Conservation (phyloP, 352 stramenopile genomes). For the Nothophytophthora sp. region DNA sequence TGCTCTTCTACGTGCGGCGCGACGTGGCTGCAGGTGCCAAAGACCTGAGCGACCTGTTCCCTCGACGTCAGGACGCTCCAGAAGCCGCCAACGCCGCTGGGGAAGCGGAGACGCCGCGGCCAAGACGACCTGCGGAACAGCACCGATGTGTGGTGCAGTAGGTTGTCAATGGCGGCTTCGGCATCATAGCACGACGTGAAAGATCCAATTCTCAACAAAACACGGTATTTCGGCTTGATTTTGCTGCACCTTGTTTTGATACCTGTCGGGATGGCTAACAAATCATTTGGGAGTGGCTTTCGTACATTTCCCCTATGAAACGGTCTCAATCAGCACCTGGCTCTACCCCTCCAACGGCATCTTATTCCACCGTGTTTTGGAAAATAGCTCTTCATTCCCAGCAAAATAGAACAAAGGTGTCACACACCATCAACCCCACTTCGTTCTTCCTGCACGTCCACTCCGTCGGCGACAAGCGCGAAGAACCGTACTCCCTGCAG, state of each 20-base stretch:
- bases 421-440: background rate
- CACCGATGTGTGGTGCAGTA: background rate
- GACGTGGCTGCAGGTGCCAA: constrained; percentile 36
- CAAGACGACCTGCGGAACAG: background rate
- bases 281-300: constrained; percentile 6
- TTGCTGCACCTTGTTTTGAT: background rate
- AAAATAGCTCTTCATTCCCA: background rate
- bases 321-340: background rate
- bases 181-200: too few relatives aligned
- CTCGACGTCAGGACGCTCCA: constrained; percentile 18
- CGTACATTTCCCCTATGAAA: constrained; percentile 16
- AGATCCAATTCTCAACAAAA: too few relatives aligned
- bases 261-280: too few relatives aligned
- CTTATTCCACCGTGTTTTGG: background rate
- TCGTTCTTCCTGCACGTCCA: too few relatives aligned
- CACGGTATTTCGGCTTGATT: too few relatives aligned
- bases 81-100: constrained; percentile 10
- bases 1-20: constrained; percentile 73
- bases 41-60: constrained; percentile 34
- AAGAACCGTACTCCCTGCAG: background rate
- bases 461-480: too few relatives aligned
- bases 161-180: too few relatives aligned
- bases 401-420: constrained; percentile 4
- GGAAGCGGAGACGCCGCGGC: background rate
- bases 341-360: background rate